Evolutionary conservation across 1,284 basidiomycete species (phyloP).

Genomic region (Fomitiporia mediterranea): DNA sequence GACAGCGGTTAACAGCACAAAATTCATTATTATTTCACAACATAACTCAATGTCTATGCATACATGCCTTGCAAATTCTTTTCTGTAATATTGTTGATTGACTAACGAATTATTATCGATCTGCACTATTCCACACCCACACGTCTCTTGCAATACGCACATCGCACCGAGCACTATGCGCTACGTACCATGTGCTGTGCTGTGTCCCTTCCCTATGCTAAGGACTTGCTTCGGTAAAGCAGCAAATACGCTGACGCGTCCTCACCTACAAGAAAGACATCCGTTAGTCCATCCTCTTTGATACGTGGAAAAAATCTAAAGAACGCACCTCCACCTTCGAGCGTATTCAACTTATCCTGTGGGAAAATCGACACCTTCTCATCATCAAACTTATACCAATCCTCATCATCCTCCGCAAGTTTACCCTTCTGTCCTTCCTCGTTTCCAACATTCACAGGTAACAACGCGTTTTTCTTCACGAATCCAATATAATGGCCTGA

Average conservation of each 20-base stretch:
- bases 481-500: constrained; percentile 93
- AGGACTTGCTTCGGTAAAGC: constrained; percentile 63
- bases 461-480: constrained; percentile 72
- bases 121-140: no score
- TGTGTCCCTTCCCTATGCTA: constrained; percentile 32
- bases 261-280: constrained; percentile 37
- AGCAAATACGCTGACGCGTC: constrained; percentile 85
- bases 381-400: constrained; percentile 91
- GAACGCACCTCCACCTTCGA: constrained; percentile 79
- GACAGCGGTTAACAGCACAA: no score
- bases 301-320: constrained; percentile 2
- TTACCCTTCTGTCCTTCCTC: constrained; percentile 17
- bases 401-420: constrained; percentile 55
- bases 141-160: no score
- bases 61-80: not conserved
- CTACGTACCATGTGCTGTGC: no score
- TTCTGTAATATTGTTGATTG: not conserved
- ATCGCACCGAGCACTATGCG: no score
- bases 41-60: not conserved
- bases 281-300: constrained; percentile 22
- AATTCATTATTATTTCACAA: not conserved
- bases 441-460: constrained; percentile 30
- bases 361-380: constrained; percentile 85
- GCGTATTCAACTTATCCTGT: constrained; percentile 72
- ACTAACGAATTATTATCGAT: no score